Evolutionary conservation across 148 eudicot genomes (phyloP).

Genomic region (Chenopodium suecicum): DNA sequence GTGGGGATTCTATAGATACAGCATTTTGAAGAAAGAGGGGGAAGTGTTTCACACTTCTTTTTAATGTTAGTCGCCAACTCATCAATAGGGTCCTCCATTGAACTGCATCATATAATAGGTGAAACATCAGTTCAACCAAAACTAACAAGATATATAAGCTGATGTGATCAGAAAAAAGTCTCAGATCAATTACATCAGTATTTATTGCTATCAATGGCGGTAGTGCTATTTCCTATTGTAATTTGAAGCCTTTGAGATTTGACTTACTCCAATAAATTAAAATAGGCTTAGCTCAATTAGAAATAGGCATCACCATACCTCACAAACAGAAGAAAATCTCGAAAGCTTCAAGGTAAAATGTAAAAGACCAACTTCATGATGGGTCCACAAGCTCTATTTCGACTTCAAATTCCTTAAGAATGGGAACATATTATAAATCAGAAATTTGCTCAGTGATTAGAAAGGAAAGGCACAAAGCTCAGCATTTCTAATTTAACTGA

Average conservation of each 20-base stretch:
- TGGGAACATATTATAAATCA: too few relatives aligned
- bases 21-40: slow-evolving; percentile 36
- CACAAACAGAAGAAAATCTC: neutral
- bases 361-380: neutral
- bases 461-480: too few relatives aligned
- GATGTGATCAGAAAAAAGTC: neutral
- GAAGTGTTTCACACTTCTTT: slow-evolving; percentile 27
- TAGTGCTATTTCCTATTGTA: neutral
- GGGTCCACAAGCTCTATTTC: neutral
- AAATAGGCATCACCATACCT: neutral
- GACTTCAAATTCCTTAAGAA: too few relatives aligned
- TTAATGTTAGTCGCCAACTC: slow-evolving; percentile 27
- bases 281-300: neutral
- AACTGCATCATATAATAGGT: neutral
- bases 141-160: neutral
- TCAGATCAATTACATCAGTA: neutral
- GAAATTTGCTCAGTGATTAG: too few relatives aligned
- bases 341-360: too few relatives aligned
- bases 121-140: neutral
- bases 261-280: neutral
- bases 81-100: slow-evolving; percentile 35
- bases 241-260: neutral
- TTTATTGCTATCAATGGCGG: neutral
- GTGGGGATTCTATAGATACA: slow-evolving; percentile 36
- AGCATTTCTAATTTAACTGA: too few relatives aligned